phyloP scores from a whole-genome alignment of 2,329 filamentous ascomycete genomes.

The Paracamarosporium sp. region DNA sequence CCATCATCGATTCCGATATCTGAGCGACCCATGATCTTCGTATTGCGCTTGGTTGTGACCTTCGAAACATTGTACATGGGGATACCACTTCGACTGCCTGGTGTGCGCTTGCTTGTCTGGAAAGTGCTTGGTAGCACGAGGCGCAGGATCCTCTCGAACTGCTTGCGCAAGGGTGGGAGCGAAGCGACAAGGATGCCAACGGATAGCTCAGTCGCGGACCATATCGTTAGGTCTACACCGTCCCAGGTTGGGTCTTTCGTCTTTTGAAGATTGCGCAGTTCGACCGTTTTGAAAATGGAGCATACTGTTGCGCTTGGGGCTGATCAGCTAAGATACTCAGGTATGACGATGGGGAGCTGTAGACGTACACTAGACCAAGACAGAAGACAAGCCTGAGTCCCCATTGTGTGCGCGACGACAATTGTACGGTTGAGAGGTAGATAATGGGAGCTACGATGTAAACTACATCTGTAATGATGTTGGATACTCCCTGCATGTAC shows the following conservation, averaged over 20 bases:
- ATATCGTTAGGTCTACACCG: slow-evolving; percentile 31
- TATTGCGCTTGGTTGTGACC: slow-evolving; percentile 12
- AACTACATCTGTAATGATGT: slow-evolving; percentile 35
- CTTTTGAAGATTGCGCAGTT: slow-evolving; percentile 25
- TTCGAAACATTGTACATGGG: slow-evolving; percentile 23
- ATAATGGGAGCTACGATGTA: slow-evolving; percentile 34
- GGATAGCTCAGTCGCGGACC: slow-evolving; percentile 29
- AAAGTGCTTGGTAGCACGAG: slow-evolving; percentile 23
- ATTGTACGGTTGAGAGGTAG: slow-evolving; percentile 32
- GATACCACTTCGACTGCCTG: slow-evolving; percentile 13
- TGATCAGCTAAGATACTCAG: neutral
- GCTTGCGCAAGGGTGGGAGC: slow-evolving; percentile 33
- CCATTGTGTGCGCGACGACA: slow-evolving; percentile 32
- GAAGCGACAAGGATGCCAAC: slow-evolving; percentile 32
- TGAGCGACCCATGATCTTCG: slow-evolving; percentile 15
- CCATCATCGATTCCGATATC: slow-evolving; percentile 20
- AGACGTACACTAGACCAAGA: slow-evolving; percentile 31
- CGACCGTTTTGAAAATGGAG: slow-evolving; percentile 32
- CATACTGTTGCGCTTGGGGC: slow-evolving; percentile 23
- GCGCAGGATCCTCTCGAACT: slow-evolving; percentile 29
- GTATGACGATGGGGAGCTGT: neutral
- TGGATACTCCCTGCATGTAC: slow-evolving; percentile 24
- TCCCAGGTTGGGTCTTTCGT: slow-evolving; percentile 33
- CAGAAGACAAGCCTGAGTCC: slow-evolving; percentile 34
- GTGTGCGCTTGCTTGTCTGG: slow-evolving; percentile 12